These are phyloP conservation scores for Pichia sp. DNA, from an alignment of 1,139 yeast genomes.

Conservation along the genomic window DNA sequence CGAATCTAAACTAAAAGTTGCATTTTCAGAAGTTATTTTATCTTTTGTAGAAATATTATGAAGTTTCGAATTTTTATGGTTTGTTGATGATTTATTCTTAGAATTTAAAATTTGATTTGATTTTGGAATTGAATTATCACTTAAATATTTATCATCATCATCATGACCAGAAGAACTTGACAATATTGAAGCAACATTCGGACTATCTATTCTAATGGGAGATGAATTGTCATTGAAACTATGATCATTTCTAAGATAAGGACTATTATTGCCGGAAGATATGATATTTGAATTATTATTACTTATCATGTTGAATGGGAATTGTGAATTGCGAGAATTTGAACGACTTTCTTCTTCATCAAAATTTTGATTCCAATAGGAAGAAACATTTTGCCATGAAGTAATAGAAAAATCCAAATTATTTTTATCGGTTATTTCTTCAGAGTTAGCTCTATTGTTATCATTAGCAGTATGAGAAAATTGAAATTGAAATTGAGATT, in stretches of 20 bases:
- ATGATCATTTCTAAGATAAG: conserved; percentile 3
- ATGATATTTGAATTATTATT: conserved; percentile 13
- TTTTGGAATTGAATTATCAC: background rate
- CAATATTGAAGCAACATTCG: conserved; percentile 26
- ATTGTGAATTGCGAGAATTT: conserved; percentile 12
- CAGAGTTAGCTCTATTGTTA: too few relatives aligned
- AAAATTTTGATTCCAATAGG: background rate
- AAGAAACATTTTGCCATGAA: conserved; percentile 25
- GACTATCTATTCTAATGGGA: conserved; percentile 15
- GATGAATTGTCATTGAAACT: background rate
- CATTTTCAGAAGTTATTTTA: background rate
- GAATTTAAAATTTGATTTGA: background rate
- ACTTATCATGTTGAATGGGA: conserved; percentile 7
- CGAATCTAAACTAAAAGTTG: background rate
- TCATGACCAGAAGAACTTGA: conserved; percentile 29
- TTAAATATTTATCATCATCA: conserved; percentile 8
- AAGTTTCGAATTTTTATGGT: too few relatives aligned
- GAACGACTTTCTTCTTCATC: conserved; percentile 10
- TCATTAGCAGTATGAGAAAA: background rate
- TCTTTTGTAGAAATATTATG: background rate
- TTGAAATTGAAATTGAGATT: conserved; percentile 7
- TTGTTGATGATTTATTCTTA: background rate
- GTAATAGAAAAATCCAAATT: conserved; percentile 22
- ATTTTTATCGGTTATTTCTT: background rate
- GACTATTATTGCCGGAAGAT: conserved; percentile 12